Evolutionary conservation across 768 basidiomycete species (phyloP), one percentile per base, ranked within the genome.

Genomic region (Dioszegia hungarica): DNA sequence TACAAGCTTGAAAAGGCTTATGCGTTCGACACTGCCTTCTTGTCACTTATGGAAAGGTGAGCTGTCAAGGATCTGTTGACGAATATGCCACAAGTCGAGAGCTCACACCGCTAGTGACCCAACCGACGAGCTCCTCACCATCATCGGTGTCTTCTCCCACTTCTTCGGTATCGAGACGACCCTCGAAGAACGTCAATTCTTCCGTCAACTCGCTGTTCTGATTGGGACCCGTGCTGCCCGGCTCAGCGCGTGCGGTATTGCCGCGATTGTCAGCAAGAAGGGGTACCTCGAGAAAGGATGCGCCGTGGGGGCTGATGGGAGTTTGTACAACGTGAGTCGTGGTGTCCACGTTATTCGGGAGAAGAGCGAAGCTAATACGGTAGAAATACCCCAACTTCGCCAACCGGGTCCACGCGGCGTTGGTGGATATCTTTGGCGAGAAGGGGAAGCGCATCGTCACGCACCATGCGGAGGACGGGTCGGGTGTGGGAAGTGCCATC

Each of bases 381-480:
- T 54, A 97, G 91, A 95, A 97, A 89, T 98, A 98, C 78, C 95
- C 95, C 29, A 85, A 87, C 36, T 99, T 98, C 72, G 83, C 92
- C 34, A 89, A 97, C 63, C 81, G 91, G 57, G 85, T 98, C 55
- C 90, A 95, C 65, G 86, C 93, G 73, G 95, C 92, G 14, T 78
- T 99, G 57, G 82, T 86, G 38, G 95, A 98, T 72, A 86, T 99
- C 59, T 95, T 98, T 72, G 95, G 95, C 12, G 92, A 95, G 63
- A 90, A 90, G 80, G 95, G 92, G 71, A 83, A 85, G 66, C 86
- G 85, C 61, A 87, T 90, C 64, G 71, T 83, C 14, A 90, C 89
- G 0, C 81, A 87, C 73, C 89, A 88, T 69, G 90, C 90, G 12
- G 90, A 89, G 75, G 90, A 90, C 72, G 88, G 90, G 47, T 90